phyloP scores from a whole-genome alignment of 345 rosid genomes.

The Cochlearia excelsa region DNA sequence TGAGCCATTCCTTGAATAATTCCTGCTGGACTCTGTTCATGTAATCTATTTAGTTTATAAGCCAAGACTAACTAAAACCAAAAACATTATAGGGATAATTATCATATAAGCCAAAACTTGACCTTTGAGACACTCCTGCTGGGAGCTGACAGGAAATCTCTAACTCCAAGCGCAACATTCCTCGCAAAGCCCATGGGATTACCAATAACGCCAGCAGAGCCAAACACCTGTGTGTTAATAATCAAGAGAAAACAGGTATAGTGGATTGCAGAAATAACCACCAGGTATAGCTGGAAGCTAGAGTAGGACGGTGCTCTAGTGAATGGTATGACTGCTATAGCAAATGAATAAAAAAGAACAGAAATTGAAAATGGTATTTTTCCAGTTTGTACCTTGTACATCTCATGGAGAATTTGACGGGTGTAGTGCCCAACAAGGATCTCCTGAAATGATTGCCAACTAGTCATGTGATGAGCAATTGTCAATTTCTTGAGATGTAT shows the following conservation, averaged over 20 bases:
- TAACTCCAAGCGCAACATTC: conserved; percentile 81
- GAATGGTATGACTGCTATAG: conserved; percentile 9
- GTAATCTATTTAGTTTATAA: conserved; percentile 24
- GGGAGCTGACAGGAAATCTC: conserved; percentile 89
- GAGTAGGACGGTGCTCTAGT: conserved; percentile 11
- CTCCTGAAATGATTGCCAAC: conserved; percentile 92
- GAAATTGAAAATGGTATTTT: conserved; percentile 3
- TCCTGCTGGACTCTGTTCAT: conserved; percentile 76
- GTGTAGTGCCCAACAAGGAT: conserved; percentile 77
- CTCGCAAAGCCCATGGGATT: conserved; percentile 97
- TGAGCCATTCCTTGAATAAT: conserved; percentile 87
- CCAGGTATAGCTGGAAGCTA: background rate
- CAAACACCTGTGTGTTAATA: conserved; percentile 63
- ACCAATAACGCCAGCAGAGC: conserved; percentile 97
- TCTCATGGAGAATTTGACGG: conserved; percentile 89
- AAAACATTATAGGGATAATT: conserved; percentile 3
- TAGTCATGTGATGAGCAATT: conserved; percentile 81
- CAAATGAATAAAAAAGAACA: conserved; percentile 9
- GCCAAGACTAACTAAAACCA: conserved; percentile 10
- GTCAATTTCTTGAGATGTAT: conserved; percentile 78
- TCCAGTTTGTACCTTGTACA: conserved; percentile 69
- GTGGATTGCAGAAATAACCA: conserved; percentile 6
- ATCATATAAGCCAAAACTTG: conserved; percentile 4
- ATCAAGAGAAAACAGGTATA: conserved; percentile 20
- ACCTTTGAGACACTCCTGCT: conserved; percentile 75